Conservation (phyloP, 257 asterid species). For the Schizonepeta tenuifolia region DNA sequence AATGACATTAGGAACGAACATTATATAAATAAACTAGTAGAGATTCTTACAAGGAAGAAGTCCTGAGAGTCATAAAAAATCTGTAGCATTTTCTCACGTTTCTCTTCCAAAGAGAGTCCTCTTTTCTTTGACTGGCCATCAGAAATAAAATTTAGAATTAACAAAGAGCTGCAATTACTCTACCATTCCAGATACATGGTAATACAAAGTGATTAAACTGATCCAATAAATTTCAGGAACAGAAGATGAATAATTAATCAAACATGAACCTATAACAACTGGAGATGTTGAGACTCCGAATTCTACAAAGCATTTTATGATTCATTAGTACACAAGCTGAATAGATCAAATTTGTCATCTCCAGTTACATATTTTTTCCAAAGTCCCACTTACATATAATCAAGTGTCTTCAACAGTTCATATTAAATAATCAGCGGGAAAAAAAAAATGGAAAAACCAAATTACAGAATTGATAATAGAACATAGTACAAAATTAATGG, state of each 20-base stretch:
- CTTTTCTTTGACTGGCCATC: constrained; percentile 78
- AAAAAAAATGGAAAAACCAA: background rate
- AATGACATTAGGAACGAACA: background rate
- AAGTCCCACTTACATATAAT: background rate
- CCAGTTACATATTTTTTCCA: background rate
- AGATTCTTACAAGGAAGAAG: constrained; percentile 85
- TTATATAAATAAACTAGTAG: constrained; percentile 7
- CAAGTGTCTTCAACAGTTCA: background rate
- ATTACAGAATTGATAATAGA: background rate
- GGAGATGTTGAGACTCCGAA: constrained; percentile 17
- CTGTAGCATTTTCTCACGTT: constrained; percentile 92
- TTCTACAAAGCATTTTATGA: background rate
- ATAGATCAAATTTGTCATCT: constrained; percentile 12
- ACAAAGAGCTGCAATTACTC: constrained; percentile 8
- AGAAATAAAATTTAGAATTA: constrained; percentile 27
- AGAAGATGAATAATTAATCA: constrained; percentile 18
- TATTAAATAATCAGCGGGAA: background rate
- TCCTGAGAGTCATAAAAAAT: constrained; percentile 87
- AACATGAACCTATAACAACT: constrained; percentile 1
- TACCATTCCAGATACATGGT: background rate
- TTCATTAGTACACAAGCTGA: constrained; percentile 1
- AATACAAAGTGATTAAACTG: constrained; percentile 1
- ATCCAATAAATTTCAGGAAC: background rate
- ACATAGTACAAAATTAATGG: background rate
- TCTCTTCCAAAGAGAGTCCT: constrained; percentile 94